Base-by-base conservation (phyloP, 2,329 filamentous ascomycete species). In the Chaetomiaceae sp. region DNA sequence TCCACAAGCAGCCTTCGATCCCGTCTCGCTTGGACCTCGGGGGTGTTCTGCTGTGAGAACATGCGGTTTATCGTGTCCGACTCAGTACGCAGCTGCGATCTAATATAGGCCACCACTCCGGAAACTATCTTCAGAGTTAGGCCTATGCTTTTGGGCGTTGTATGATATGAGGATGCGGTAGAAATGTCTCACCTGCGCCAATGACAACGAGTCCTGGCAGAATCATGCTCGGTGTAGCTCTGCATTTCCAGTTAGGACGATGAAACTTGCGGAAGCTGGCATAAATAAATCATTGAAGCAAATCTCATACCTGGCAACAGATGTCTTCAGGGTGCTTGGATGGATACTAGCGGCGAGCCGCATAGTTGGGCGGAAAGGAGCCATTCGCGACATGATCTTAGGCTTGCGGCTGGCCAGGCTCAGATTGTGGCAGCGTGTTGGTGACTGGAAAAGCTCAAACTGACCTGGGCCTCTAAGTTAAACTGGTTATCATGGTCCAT, bases 41-140 rank as follows among this genome's bases (percentile, higher is more conserved):
- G 54, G 0, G 58, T 57, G 51, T 61, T 57, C 27, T 57, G 53
- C 30, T 60, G 50, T 5, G 58, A 49, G 36, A 61, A 61, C 49
- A 56, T 54, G 34, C 51, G 51, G 46, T 61, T 54, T 45, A 61
- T 56, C 6, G 52, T 57, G 9, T 55, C 50, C 16, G 54, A 57
- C 25, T 61, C 59, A 11, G 53, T 42, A 18, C 34, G 42, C 8
- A 61, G 58, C 32, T 61, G 59, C 10, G 46, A 50, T 30, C 56
- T 51, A 18, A 61, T 33, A 38, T 59, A 61, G 2, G 40, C 32
- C 11, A 55, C 48, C 14, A 61, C 53, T 23, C 53, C 57, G 20
- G 55, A 61, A 13, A 61, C 59, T 59, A 25, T 11, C 44, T 20
- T 21, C 21, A 46, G 4, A 18, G 5, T 8, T 42, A 14, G 29